These are phyloP conservation scores for Tetrapisispora fleetii DNA, from an alignment of 805 yeast species.

Conservation along the genomic window DNA sequence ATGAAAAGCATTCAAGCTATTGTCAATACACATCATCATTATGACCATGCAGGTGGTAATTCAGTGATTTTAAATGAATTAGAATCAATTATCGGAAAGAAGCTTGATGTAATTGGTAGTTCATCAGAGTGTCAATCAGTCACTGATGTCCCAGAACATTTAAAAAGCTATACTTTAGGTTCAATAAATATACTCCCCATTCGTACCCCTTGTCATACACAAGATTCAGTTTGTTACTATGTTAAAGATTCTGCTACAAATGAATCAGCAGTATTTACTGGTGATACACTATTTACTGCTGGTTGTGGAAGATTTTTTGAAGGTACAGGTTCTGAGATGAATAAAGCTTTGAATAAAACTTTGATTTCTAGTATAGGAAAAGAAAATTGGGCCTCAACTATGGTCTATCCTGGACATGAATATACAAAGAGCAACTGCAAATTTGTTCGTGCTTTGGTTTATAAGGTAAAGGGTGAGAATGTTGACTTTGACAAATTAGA, in stretches of 20 bases:
- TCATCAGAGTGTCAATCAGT: conserved; percentile 33
- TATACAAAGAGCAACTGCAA: conserved; percentile 75
- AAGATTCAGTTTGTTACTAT: conserved; percentile 86
- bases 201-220: conserved; percentile 97
- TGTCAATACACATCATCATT: conserved; percentile 93
- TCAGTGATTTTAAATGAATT: conserved; percentile 24
- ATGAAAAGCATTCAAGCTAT: conserved; percentile 54
- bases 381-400: conserved; percentile 34
- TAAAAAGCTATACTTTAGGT: conserved; percentile 41
- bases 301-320: conserved; percentile 98
- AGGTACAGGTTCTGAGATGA: conserved; percentile 79
- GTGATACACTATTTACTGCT: conserved; percentile 87
- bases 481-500: conserved; percentile 46
- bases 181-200: conserved; percentile 55
- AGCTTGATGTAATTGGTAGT: conserved; percentile 67
- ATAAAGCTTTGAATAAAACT: conserved; percentile 47
- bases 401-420: conserved; percentile 91
- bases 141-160: conserved; percentile 56
- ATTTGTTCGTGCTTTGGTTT: conserved; percentile 60
- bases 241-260: conserved; percentile 52
- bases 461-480: conserved; percentile 31
- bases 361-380: conserved; percentile 51
- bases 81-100: conserved; percentile 29
- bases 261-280: conserved; percentile 77
- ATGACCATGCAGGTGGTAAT: conserved; percentile 91